phyloP scores from a whole-genome alignment of 2,329 filamentous ascomycete species.

The Ascochyta koolunga region DNA sequence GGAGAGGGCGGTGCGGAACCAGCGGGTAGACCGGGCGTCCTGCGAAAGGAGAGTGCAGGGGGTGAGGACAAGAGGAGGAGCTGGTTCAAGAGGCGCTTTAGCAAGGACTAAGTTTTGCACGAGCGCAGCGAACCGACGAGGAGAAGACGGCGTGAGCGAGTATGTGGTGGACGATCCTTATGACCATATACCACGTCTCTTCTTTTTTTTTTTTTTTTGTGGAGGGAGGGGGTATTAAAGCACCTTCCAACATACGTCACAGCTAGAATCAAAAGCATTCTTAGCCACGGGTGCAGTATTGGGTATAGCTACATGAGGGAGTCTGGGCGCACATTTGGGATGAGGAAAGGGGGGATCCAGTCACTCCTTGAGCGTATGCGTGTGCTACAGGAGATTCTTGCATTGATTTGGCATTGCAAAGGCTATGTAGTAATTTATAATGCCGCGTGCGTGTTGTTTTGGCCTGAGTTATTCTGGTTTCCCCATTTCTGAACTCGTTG shows the following conservation, averaged over 20 bases:
- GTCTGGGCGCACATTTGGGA: constrained; percentile 11
- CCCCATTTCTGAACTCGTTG: no score
- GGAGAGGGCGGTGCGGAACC: constrained; percentile 20
- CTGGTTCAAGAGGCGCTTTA: constrained; percentile 85
- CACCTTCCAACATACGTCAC: background rate
- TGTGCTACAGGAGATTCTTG: constrained; percentile 17
- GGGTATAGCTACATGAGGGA: constrained; percentile 11
- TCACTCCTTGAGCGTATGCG: constrained; percentile 24
- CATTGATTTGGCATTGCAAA: background rate
- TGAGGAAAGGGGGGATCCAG: background rate
- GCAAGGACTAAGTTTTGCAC: constrained; percentile 58
- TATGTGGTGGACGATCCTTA: constrained; percentile 14
- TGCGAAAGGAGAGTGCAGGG: constrained; percentile 31
- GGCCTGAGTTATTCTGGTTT: background rate
- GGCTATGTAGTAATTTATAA: constrained; percentile 35
- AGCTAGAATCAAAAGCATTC: background rate
- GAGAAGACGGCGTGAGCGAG: background rate
- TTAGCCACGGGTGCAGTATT: background rate
- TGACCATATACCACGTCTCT: constrained; percentile 13
- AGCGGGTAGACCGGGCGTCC: constrained; percentile 21
- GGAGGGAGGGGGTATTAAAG: background rate
- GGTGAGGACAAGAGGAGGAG: constrained; percentile 74
- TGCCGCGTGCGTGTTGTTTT: constrained; percentile 19
- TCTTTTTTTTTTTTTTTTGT: background rate
- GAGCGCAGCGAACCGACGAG: no score